Evolutionary conservation across 345 rosid genomes (phyloP).

Genomic region (Nasturtium officinale): DNA sequence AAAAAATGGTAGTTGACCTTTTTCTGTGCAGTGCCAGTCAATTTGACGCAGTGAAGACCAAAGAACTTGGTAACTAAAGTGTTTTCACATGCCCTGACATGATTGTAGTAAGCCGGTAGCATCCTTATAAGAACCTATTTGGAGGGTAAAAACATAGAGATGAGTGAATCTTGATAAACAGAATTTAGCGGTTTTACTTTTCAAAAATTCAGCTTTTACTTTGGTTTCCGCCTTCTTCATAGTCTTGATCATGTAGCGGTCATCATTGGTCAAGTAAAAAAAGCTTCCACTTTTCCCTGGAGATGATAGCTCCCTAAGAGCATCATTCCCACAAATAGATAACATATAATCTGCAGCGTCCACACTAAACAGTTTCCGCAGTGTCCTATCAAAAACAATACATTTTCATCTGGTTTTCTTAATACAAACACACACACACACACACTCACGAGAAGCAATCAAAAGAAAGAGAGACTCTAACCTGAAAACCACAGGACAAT

Average conservation of each 20-base stretch:
- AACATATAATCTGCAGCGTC: constrained; percentile 99
- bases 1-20: constrained; percentile 52
- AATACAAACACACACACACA: background rate
- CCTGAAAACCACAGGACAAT: constrained; percentile 98
- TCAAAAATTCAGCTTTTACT: constrained; percentile 34
- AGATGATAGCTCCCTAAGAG: constrained; percentile 95
- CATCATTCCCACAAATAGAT: constrained; percentile 92
- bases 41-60: constrained; percentile 94
- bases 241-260: constrained; percentile 96
- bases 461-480: constrained; percentile 28
- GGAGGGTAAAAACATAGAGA: background rate
- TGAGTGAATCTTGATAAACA: constrained; percentile 11
- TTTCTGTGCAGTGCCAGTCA: constrained; percentile 71
- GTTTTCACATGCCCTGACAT: constrained; percentile 85
- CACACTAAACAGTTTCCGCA: constrained; percentile 83
- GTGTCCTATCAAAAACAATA: constrained; percentile 58
- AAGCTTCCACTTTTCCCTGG: constrained; percentile 99
- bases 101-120: constrained; percentile 94
- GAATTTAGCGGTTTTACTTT: background rate
- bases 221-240: constrained; percentile 96
- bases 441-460: background rate
- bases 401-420: constrained; percentile 4
- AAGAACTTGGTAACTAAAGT: constrained; percentile 91
- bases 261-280: constrained; percentile 90
- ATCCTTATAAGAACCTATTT: constrained; percentile 89